Evolutionary conservation across 169 alveolate species (phyloP).

Genomic region (Eimeria falciformis): DNA sequence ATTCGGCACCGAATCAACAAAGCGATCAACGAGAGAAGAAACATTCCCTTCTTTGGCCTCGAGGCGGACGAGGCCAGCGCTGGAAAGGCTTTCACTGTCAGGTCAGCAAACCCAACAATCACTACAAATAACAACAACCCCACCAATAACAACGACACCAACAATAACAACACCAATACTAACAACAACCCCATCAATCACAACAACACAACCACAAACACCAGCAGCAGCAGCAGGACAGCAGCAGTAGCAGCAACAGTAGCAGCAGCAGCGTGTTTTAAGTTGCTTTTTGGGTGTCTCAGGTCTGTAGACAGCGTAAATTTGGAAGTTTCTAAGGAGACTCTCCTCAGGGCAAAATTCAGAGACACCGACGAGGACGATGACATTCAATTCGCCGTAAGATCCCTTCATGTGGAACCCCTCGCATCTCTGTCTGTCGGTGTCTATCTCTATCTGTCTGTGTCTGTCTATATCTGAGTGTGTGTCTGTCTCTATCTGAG

Average conservation of each 20-base stretch:
- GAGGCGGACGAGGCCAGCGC: constrained; percentile 62
- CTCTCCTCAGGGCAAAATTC: constrained; percentile 35
- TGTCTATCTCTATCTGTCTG: too few species aligned
- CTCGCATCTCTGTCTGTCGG: too few species aligned
- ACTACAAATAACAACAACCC: not conserved
- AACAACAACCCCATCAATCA: not conserved
- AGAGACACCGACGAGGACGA: constrained; percentile 62
- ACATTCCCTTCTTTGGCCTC: constrained; percentile 81
- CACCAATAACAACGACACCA: not conserved
- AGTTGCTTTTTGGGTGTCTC: not conserved
- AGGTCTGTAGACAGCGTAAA: constrained; percentile 58
- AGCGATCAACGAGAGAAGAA: constrained; percentile 81
- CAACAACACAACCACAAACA: not conserved
- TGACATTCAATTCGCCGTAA: constrained; percentile 46
- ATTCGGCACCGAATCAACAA: constrained; percentile 81
- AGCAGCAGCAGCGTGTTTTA: not conserved
- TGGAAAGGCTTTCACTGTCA: constrained; percentile 46
- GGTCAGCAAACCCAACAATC: not conserved
- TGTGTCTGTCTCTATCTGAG: too few species aligned
- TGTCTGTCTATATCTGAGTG: too few species aligned
- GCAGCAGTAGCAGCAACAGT: not conserved
- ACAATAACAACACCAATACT: not conserved
- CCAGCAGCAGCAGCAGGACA: not conserved
- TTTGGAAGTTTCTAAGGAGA: constrained; percentile 51
- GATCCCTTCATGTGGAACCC: too few species aligned